A percentile compares a stretch with the other conserved stretches of the same genome.
phyloP scores from a whole-genome alignment of 192 early-diverging fungal genomes.

The Oehlia diaphana region DNA sequence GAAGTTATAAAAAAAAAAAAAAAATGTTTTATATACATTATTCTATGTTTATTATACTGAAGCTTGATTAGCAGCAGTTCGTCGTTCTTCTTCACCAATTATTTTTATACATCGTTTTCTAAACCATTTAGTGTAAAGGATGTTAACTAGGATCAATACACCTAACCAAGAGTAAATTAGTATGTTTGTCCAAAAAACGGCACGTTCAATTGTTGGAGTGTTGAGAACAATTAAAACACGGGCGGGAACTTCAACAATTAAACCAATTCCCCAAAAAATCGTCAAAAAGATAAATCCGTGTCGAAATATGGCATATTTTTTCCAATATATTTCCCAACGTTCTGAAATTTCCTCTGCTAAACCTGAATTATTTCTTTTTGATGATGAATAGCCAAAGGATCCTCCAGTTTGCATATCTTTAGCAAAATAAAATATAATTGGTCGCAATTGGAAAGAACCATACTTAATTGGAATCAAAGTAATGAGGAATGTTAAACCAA shows the following conservation, averaged over 20 bases:
- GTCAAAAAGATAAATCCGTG: neutral
- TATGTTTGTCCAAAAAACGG: neutral
- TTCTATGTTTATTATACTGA: too few relatives aligned
- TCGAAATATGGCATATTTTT: neutral
- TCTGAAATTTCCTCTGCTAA: neutral
- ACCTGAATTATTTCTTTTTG: neutral
- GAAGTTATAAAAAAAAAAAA: too few relatives aligned
- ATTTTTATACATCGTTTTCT: too few relatives aligned
- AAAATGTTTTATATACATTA: too few relatives aligned
- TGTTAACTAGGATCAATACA: neutral
- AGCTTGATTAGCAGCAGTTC: too few relatives aligned
- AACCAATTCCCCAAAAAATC: neutral
- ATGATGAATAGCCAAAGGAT: too few relatives aligned
- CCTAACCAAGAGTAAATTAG: neutral
- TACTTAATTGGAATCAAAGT: constrained; percentile 41
- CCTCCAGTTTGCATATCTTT: constrained; percentile 37
- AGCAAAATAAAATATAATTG: constrained; percentile 41
- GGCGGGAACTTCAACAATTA: neutral
- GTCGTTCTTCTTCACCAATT: too few relatives aligned
- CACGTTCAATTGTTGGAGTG: neutral
- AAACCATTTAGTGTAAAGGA: neutral
- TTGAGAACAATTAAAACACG: neutral
- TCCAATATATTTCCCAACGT: neutral
- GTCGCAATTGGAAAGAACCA: constrained; percentile 35
- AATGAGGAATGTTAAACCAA: constrained; percentile 37